Evolutionary conservation across 495 filamentous ascomycete genomes (phyloP).

Genomic region (Elaphomyces granulatus): DNA sequence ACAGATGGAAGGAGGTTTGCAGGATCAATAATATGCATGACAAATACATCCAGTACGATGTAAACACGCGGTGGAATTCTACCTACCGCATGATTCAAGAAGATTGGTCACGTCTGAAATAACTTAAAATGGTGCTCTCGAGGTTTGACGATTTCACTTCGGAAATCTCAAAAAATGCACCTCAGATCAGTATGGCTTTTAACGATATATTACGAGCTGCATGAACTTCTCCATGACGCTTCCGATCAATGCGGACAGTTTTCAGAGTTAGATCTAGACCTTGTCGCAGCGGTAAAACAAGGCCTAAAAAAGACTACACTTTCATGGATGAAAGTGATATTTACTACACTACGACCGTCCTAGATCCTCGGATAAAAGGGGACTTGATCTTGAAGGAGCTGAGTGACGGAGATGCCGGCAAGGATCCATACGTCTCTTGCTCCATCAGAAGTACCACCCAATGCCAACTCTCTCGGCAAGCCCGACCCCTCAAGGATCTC

Average conservation of each 20-base stretch:
- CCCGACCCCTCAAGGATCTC: background rate
- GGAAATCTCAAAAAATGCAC: conserved; percentile 2
- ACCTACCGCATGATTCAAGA: conserved; percentile 3
- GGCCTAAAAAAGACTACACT: conserved; percentile 7
- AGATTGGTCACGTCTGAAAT: conserved; percentile 2
- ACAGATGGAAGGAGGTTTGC: too few species aligned
- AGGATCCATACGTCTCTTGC: background rate
- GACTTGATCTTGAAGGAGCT: conserved; percentile 4
- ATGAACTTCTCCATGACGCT: conserved; percentile 5
- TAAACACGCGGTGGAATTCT: conserved; percentile 6
- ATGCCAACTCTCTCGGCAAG: background rate
- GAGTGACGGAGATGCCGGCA: conserved; percentile 1
- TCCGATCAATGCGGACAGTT: conserved; percentile 1
- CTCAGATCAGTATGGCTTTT: conserved; percentile 7
- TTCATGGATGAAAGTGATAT: conserved; percentile 7
- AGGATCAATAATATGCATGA: conserved; percentile 1
- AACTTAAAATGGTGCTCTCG: conserved; percentile 1
- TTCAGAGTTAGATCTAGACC: conserved; percentile 4
- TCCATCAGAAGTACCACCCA: conserved; percentile 1
- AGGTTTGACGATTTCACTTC: conserved; percentile 4
- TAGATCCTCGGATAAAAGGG: conserved; percentile 5
- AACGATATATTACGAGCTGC: conserved; percentile 7
- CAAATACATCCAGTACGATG: conserved; percentile 7
- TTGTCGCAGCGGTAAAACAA: conserved; percentile 4
- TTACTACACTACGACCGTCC: conserved; percentile 5